Base-by-base conservation (phyloP, 352 stramenopile species). In the Phytophthora pinifolia region DNA sequence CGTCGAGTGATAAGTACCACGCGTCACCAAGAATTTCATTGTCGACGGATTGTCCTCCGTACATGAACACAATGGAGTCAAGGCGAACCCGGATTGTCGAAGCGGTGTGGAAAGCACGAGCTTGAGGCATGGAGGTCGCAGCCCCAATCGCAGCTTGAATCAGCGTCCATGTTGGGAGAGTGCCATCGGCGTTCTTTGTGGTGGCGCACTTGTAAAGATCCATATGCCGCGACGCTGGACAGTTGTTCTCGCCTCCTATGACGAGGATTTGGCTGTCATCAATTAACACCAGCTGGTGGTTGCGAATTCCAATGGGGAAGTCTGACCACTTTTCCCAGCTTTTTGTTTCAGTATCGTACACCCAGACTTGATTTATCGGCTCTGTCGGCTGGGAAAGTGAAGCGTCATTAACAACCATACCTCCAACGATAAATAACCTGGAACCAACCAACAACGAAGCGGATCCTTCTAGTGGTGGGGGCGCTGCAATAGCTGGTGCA, bases 51-150 rank as follows among this genome's bases (percentile, higher is more conserved):
- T 74, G 83, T 2, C 86, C 86, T 33, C 86, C 86, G 49, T 89
- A 96, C 64, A 96, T 74, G 43, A 96, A 87, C 7, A 96, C 77
- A 32, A 93, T 79, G 7, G 76, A 67, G 48, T 94, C 83, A 12
- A 93, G 70, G 18, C 84, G 81, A 45, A 88, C 77, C 34, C 70
- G 68, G 20, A 96, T 85, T 0, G 72, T 77, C 32, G 79, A 69
- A 9, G 80, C 79, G 6, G 67, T 76, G 49, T 96, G 86, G 42
- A 89, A 83, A 22, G 86, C 80, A 44, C 86, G 83, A 25, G 82
- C 48, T 29, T 66, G 54, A 0, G 86, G 86, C 43, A 92, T 65
- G 10, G 82, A 76, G 2, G 72, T 90, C 22, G 83, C 67, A 36
- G 83, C 75, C 4, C 79, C 79, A 42, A 89, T 65, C 7, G 73